Evolutionary conservation across 345 rosid species (phyloP).

Genomic region (Clausena lansium): DNA sequence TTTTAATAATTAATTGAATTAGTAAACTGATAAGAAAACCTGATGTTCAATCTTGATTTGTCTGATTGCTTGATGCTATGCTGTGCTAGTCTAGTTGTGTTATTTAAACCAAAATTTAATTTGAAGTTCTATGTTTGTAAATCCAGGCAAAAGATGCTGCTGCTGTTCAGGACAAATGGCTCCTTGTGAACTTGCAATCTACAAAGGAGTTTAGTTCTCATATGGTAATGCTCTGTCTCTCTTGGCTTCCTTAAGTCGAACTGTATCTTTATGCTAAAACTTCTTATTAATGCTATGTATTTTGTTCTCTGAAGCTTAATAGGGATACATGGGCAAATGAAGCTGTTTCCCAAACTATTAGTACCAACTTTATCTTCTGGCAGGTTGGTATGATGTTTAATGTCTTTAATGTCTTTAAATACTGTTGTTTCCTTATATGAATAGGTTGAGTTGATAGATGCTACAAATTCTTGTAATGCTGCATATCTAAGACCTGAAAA

Average conservation of each 20-base stretch:
- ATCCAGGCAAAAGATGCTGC: constrained; percentile 79
- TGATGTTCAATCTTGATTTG: neutral
- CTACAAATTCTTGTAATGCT: neutral
- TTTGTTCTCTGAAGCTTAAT: constrained; percentile 68
- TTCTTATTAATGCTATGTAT: constrained; percentile 5
- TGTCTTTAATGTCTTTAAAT: neutral
- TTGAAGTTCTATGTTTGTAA: constrained; percentile 4
- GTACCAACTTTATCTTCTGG: constrained; percentile 93
- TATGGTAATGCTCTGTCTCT: constrained; percentile 44
- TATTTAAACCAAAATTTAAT: constrained; percentile 12
- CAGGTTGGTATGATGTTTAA: constrained; percentile 54
- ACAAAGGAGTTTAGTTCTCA: constrained; percentile 93
- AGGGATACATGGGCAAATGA: constrained; percentile 99
- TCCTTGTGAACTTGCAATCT: constrained; percentile 89
- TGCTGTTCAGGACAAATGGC: constrained; percentile 88
- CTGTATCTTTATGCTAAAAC: neutral
- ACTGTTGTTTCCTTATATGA: neutral
- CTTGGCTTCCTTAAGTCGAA: constrained; percentile 3
- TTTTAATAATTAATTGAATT: neutral
- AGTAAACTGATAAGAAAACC: neutral
- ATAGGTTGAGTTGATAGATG: neutral
- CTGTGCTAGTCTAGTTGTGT: neutral
- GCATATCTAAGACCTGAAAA: neutral
- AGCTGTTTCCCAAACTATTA: constrained; percentile 84
- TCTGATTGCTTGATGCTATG: neutral